These are phyloP conservation scores for Venturia oleaginea DNA, from an alignment of 2,329 filamentous ascomycete genomes.

Conservation along the genomic window DNA sequence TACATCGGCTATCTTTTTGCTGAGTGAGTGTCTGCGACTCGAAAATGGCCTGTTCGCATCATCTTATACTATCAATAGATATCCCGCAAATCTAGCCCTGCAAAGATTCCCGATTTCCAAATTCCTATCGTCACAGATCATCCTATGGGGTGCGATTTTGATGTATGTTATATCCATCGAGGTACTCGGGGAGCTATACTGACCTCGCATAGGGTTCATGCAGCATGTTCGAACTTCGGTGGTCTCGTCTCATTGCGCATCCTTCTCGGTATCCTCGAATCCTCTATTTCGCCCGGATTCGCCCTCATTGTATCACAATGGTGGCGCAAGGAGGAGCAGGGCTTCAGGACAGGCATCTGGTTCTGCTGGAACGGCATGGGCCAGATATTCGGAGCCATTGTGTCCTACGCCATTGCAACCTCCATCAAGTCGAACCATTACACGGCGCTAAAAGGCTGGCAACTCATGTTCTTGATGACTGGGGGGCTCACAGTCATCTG, in stretches of 20 bases:
- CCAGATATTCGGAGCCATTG: slow-evolving; percentile 10
- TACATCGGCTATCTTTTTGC: slow-evolving; percentile 42
- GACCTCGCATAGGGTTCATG: slow-evolving; percentile 13
- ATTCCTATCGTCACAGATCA: slow-evolving; percentile 15
- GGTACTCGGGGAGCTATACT: background rate
- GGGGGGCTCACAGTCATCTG: slow-evolving; percentile 30
- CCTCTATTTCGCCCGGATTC: slow-evolving; percentile 29
- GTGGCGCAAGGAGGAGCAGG: slow-evolving; percentile 7
- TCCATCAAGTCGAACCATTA: slow-evolving; percentile 3
- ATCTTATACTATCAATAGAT: slow-evolving; percentile 15
- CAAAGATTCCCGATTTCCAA: slow-evolving; percentile 40
- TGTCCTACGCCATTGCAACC: slow-evolving; percentile 9
- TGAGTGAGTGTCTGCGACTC: slow-evolving; percentile 20
- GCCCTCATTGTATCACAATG: slow-evolving; percentile 13
- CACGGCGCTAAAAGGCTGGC: slow-evolving; percentile 28
- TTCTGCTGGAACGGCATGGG: slow-evolving; percentile 3
- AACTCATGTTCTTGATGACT: slow-evolving; percentile 51
- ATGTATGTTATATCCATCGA: background rate
- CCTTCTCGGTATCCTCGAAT: slow-evolving; percentile 28
- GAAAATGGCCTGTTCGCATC: background rate
- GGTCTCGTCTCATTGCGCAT: slow-evolving; percentile 30
- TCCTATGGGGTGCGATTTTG: slow-evolving; percentile 13
- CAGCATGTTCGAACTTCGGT: slow-evolving; percentile 32
- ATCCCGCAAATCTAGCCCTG: slow-evolving; percentile 34
- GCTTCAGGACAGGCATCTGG: slow-evolving; percentile 8